Evolutionary conservation across 768 basidiomycete species (phyloP).

Genomic region (Neoboletus brunneissimus): DNA sequence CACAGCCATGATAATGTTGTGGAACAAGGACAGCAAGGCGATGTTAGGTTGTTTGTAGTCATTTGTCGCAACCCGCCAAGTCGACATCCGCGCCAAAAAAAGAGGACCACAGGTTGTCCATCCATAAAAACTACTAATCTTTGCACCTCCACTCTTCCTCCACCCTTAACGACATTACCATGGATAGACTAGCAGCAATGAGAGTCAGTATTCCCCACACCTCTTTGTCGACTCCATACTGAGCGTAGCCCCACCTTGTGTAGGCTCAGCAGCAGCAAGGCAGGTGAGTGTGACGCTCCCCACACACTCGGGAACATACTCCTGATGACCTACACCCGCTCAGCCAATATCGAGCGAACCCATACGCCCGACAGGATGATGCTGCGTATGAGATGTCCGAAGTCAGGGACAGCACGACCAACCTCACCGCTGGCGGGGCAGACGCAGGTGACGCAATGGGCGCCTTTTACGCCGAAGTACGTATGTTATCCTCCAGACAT

Average conservation of each 20-base stretch:
- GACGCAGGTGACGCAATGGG: constrained; percentile 61
- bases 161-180: constrained; percentile 54
- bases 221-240: background rate
- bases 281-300: constrained; percentile 36
- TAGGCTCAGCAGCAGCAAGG: constrained; percentile 75
- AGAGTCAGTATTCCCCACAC: constrained; percentile 47
- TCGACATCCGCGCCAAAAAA: constrained; percentile 1
- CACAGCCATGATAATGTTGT: background rate
- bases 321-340: background rate
- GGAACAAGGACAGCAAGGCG: too few species aligned
- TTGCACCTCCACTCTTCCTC: constrained; percentile 38
- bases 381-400: constrained; percentile 68
- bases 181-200: constrained; percentile 89
- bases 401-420: constrained; percentile 56
- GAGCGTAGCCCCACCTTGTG: background rate
- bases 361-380: constrained; percentile 64
- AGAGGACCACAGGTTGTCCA: background rate
- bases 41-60: constrained; percentile 12
- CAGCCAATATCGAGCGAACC: constrained; percentile 47
- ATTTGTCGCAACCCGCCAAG: constrained; percentile 11
- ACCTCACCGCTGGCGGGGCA: constrained; percentile 38
- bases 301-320: background rate
- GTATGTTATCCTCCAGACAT: constrained; percentile 12
- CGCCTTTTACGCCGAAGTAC: constrained; percentile 72
- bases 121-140: background rate